These are phyloP conservation scores for Mucor saturninus DNA, from an alignment of 371 early-diverging fungal genomes.

Conservation along the genomic window DNA sequence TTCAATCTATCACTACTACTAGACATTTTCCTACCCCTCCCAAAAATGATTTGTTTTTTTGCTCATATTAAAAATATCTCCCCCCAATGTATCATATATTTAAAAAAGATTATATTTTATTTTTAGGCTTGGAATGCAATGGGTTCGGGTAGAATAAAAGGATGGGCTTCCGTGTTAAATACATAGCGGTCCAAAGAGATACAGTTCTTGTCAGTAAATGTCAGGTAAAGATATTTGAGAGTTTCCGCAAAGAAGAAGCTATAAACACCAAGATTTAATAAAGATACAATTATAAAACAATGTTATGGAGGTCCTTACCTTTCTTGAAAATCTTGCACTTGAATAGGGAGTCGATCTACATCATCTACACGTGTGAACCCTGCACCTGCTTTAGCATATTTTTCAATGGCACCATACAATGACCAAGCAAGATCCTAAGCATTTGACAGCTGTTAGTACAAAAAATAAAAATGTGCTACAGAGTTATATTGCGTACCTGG, in stretches of 20 bases:
- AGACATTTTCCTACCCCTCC: background rate
- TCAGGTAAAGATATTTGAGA: conserved; percentile 88
- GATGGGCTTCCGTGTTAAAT: conserved; percentile 83
- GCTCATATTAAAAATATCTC: background rate
- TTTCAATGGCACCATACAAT: conserved; percentile 64
- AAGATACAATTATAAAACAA: background rate
- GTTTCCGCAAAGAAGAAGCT: conserved; percentile 88
- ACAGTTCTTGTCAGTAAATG: conserved; percentile 65
- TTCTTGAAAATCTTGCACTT: conserved; percentile 48
- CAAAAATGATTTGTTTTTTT: background rate
- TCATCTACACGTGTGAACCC: conserved; percentile 65
- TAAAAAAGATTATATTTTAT: background rate
- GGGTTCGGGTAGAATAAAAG: conserved; percentile 39
- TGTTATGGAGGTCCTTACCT: conserved; percentile 20
- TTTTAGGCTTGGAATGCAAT: conserved; percentile 23
- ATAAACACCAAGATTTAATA: no score
- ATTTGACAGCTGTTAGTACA: no score
- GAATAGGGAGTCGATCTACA: conserved; percentile 44
- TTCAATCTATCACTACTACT: background rate
- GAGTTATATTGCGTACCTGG: conserved; percentile 21
- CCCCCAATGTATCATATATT: conserved; percentile 7
- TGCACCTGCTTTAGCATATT: conserved; percentile 48
- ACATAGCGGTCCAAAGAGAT: conserved; percentile 74
- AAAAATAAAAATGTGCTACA: background rate
- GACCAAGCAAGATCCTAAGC: conserved; percentile 60